Evolutionary conservation across 331 rosid species (phyloP).

Genomic region (Malus hybrid): DNA sequence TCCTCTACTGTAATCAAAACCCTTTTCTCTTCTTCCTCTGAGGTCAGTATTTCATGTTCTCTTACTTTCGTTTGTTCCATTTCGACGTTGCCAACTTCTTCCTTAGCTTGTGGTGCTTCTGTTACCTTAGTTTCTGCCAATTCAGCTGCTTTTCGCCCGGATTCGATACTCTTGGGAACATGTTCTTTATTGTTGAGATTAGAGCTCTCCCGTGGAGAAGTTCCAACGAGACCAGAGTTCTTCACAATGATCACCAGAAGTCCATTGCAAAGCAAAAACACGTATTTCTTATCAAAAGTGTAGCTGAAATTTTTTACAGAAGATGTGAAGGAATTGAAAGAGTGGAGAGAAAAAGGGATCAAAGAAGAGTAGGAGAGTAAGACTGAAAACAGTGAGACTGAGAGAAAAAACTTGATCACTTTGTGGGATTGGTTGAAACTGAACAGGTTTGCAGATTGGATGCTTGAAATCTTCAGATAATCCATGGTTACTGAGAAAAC

Average conservation of each 20-base stretch:
- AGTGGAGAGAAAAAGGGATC: constrained; percentile 8
- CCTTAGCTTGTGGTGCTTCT: background rate
- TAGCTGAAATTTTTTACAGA: constrained; percentile 17
- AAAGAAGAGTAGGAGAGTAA: constrained; percentile 11
- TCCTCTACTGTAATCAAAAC: background rate
- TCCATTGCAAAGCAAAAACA: constrained; percentile 66
- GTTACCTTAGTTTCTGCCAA: background rate
- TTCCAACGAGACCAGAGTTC: constrained; percentile 25
- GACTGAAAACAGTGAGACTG: constrained; percentile 17
- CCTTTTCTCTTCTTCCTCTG: background rate
- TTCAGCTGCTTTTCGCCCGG: background rate
- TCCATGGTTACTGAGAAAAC: constrained; percentile 7
- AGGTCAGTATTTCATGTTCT: background rate
- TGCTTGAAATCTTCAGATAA: background rate
- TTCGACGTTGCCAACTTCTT: background rate
- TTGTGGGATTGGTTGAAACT: constrained; percentile 2
- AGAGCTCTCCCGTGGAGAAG: constrained; percentile 8
- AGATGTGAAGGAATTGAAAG: constrained; percentile 9
- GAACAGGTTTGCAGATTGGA: background rate
- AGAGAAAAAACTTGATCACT: constrained; percentile 24
- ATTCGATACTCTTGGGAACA: background rate
- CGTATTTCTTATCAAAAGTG: constrained; percentile 38
- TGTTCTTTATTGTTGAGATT: background rate
- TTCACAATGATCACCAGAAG: constrained; percentile 40
- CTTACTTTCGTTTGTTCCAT: background rate